A percentile compares a stretch with the other conserved stretches of the same genome.
Conservation (phyloP, 768 basidiomycete genomes). For the Pulveroboletus ravenelii region DNA sequence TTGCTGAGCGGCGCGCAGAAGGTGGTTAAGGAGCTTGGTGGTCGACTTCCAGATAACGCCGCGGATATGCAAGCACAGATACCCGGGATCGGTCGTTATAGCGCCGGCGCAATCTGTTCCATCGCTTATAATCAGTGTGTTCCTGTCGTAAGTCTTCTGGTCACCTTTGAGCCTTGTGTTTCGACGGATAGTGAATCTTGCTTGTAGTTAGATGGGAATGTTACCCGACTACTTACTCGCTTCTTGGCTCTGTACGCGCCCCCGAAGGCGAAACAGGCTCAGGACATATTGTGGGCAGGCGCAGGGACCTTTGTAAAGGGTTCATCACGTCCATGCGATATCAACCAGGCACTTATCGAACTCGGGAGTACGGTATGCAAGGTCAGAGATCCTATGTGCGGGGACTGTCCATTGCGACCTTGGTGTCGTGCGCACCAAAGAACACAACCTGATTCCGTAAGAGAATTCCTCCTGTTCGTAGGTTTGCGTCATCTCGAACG, state of each 20-base stretch:
- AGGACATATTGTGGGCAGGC: conserved; percentile 78
- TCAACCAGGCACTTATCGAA: conserved; percentile 93
- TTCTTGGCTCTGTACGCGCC: conserved; percentile 77
- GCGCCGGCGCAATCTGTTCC: conserved; percentile 77
- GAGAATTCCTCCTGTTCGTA: neutral
- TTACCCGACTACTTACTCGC: conserved; percentile 79
- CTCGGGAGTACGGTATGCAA: conserved; percentile 92
- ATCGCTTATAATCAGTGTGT: conserved; percentile 84
- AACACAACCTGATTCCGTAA: conserved; percentile 12
- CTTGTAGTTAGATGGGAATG: conserved; percentile 81
- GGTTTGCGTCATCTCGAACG: neutral
- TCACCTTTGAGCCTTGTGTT: neutral
- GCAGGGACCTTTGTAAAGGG: conserved; percentile 65
- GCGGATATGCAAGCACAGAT: conserved; percentile 77
- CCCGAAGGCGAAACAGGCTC: conserved; percentile 72
- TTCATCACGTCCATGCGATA: conserved; percentile 62
- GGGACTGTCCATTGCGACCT: conserved; percentile 60
- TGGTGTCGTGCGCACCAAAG: conserved; percentile 63
- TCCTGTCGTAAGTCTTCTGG: conserved; percentile 64
- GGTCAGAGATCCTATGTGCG: conserved; percentile 73
- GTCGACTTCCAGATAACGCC: conserved; percentile 75
- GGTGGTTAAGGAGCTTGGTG: conserved; percentile 58
- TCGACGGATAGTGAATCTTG: neutral
- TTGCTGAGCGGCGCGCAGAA: conserved; percentile 82
- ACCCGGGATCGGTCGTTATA: conserved; percentile 87